Base-by-base conservation (phyloP, 192 early-diverging fungal genomes). In the Umbelopsis vinacea region DNA sequence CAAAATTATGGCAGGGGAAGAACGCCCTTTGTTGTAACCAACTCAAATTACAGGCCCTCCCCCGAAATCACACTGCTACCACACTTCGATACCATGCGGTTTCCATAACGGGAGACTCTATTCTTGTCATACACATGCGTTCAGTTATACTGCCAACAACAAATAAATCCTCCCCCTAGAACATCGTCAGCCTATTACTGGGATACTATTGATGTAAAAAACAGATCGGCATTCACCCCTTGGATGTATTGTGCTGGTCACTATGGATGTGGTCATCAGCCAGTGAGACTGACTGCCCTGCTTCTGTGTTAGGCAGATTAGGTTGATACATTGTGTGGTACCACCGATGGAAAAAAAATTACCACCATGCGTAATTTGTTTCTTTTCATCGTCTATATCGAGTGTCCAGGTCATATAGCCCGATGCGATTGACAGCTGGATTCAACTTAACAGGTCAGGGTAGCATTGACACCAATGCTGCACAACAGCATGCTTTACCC, bases 81-180 rank as follows among this genome's bases (percentile, higher is more conserved):
- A 63, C 57, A 63, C 57, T 63, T 57, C n/a, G 15, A 50, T 17
- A 63, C 17, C 57, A 63, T 63, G 57, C 57, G 57, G 57, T 63
- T 63, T 2, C 57, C 19, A 37, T 26, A 29, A 37, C 26, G 24
- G 15, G 23, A 12, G 57, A 3, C 26, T 63, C 57, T 63, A 57
- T 29, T 63, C 57, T 63, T 63, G 57, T 63, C 35, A 2, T 29
- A 63, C 57, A 17, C 57, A 63, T 63, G 57, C 57, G 57, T 37
- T 63, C n/a, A 11, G 17, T 14, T 26, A 29, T 63, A 19, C 17
- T 37, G 26, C 53, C 33, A 63, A 37, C 57, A 63, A 63, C 57
- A 63, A 63, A 43, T 43, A 43, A 43, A 43, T 11, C n/a, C 48
- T 50, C 17, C 48, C 17, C 48, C 48, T 19, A 48, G 15, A 48